Conservation (phyloP, 371 early-diverging fungal species). For the Saksenaea oblongispora region DNA sequence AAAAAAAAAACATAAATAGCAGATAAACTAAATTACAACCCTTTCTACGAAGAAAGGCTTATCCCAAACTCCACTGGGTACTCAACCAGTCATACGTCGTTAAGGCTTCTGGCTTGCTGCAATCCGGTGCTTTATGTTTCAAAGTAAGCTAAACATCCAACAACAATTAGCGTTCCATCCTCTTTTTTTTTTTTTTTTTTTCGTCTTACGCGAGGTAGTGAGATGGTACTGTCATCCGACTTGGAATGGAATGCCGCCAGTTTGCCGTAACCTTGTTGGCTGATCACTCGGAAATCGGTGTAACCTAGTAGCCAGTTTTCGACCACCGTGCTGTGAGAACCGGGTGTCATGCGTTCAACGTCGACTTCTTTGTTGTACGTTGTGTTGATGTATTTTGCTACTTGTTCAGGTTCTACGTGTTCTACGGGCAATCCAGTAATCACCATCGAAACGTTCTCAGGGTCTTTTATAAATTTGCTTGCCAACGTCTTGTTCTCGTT, state of each 20-base stretch:
- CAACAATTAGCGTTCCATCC: background rate
- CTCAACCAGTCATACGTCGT: slow-evolving; percentile 38
- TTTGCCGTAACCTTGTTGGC: slow-evolving; percentile 46
- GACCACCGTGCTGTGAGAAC: slow-evolving; percentile 32
- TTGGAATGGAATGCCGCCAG: slow-evolving; percentile 43
- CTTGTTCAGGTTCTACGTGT: slow-evolving; percentile 30
- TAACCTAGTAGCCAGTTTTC: slow-evolving; percentile 41
- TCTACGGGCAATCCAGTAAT: slow-evolving; percentile 34
- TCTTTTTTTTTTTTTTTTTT: background rate
- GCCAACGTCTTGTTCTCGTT: slow-evolving; percentile 19
- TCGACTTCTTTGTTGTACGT: slow-evolving; percentile 19
- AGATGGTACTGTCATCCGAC: slow-evolving; percentile 35
- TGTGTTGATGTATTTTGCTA: slow-evolving; percentile 32
- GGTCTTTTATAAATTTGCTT: slow-evolving; percentile 4
- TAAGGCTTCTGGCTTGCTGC: slow-evolving; percentile 23
- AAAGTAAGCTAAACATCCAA: slow-evolving; percentile 3
- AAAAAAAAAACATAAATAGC: background rate
- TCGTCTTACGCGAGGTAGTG: slow-evolving; percentile 35
- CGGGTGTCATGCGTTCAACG: slow-evolving; percentile 26
- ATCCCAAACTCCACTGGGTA: slow-evolving; percentile 46
- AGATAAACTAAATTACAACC: background rate
- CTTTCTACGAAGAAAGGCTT: slow-evolving; percentile 7
- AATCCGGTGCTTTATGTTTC: slow-evolving; percentile 21
- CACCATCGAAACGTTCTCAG: slow-evolving; percentile 14
- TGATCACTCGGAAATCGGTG: slow-evolving; percentile 36